phyloP scores from a whole-genome alignment of 1,284 basidiomycete genomes.

The Vanrija pseudolonga region DNA sequence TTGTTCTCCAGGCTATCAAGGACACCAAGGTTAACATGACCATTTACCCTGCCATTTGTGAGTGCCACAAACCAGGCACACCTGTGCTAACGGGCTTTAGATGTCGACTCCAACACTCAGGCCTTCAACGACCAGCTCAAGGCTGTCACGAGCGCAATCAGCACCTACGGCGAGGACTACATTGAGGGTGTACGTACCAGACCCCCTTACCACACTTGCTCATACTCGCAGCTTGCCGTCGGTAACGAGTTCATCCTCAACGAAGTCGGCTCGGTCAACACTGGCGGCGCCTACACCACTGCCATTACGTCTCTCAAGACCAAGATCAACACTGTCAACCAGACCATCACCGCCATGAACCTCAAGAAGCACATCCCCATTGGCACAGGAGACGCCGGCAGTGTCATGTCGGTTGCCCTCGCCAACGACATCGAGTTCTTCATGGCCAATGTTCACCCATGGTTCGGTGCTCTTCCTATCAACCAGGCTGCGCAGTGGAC shows the following conservation, averaged over 20 bases:
- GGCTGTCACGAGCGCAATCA: conserved; percentile 59
- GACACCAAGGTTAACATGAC: conserved; percentile 82
- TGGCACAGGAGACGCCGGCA: conserved; percentile 87
- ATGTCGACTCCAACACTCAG: conserved; percentile 59
- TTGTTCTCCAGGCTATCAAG: conserved; percentile 71
- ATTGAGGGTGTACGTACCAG: conserved; percentile 66
- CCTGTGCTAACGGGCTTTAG: conserved; percentile 14
- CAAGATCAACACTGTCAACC: conserved; percentile 62
- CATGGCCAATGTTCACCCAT: conserved; percentile 67
- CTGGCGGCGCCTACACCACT: conserved; percentile 29
- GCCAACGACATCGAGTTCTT: conserved; percentile 67
- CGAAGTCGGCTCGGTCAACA: conserved; percentile 44
- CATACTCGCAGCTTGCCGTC: conserved; percentile 29
- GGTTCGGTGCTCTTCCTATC: conserved; percentile 61
- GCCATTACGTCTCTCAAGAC: conserved; percentile 56
- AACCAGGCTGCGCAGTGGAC: conserved; percentile 68
- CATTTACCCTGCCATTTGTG: conserved; percentile 78
- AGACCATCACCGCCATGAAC: conserved; percentile 54
- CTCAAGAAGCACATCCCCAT: conserved; percentile 60
- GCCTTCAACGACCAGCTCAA: conserved; percentile 71
- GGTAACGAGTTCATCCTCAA: conserved; percentile 74
- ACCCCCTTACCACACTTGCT: neutral
- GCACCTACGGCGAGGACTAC: conserved; percentile 72
- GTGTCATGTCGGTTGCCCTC: conserved; percentile 71
- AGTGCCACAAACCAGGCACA: conserved; percentile 6